Percentiles rank a stretch among this genome's conserved stretches.
Conservation (phyloP, 176 grass and related monocot genomes). For the Raddia guianensis region DNA sequence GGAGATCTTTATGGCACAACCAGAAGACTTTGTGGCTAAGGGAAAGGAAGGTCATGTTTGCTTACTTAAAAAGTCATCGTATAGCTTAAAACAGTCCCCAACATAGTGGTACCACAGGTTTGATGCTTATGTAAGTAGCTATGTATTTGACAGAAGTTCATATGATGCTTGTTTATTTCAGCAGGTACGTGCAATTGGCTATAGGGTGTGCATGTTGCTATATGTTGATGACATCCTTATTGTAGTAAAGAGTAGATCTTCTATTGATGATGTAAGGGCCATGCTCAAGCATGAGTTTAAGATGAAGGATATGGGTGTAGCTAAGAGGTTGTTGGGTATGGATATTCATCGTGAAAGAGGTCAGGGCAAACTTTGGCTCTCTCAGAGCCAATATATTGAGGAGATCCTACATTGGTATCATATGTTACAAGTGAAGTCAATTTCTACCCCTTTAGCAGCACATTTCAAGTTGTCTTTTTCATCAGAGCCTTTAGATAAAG, state of each 20-base stretch:
- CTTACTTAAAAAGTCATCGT: background rate
- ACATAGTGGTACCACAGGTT: background rate
- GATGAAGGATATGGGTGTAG: background rate
- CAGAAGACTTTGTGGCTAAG: background rate
- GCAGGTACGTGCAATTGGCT: background rate
- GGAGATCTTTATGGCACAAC: background rate
- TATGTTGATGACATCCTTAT: background rate
- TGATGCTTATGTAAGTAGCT: background rate
- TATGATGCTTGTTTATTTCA: background rate
- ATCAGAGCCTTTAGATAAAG: background rate
- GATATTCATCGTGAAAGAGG: background rate
- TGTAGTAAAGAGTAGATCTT: background rate
- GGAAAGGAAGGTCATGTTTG: background rate
- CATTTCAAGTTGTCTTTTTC: background rate
- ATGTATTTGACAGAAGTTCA: background rate
- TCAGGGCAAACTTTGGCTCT: background rate
- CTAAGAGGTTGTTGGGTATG: background rate
- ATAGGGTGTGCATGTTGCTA: background rate
- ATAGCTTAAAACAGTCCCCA: background rate
- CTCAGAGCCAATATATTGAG: background rate
- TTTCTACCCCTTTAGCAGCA: background rate
- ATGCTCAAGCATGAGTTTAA: background rate
- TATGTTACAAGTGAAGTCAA: background rate
- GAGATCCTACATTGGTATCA: background rate
- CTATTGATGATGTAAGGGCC: background rate